A percentile compares a stretch with the other conserved stretches of the same genome.
Conservation (phyloP, 345 rosid genomes). For the Gossypium bickii region DNA sequence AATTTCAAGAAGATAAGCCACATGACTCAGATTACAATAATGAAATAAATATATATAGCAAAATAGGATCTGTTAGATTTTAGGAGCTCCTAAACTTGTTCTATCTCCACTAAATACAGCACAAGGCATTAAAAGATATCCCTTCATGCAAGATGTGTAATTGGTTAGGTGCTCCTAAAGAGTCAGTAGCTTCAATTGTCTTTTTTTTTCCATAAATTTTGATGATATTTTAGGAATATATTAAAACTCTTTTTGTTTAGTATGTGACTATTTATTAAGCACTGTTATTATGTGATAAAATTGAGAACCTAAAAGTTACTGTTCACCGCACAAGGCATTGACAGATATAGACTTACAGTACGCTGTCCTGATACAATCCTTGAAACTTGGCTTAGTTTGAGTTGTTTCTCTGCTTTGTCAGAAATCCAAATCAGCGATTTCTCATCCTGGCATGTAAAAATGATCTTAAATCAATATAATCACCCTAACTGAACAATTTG, state of each 20-base stretch:
- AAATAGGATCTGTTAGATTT: background rate
- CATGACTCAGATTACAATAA: background rate
- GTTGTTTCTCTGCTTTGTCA: slow-evolving; percentile 59
- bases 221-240: background rate
- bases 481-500: background rate
- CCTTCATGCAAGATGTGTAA: background rate
- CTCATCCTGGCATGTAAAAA: slow-evolving; percentile 47
- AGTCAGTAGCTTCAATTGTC: background rate
- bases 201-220: background rate
- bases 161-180: slow-evolving; percentile 1
- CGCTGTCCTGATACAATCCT: slow-evolving; percentile 77
- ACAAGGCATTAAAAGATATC: background rate
- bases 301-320: background rate
- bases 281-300: background rate
- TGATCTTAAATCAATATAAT: slow-evolving; percentile 1
- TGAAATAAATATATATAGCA: background rate
- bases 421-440: slow-evolving; percentile 53
- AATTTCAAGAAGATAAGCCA: background rate
- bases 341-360: slow-evolving; percentile 48
- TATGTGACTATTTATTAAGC: background rate
- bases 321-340: background rate
- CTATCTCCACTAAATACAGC: background rate
- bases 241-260: background rate
- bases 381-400: slow-evolving; percentile 56
- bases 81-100: slow-evolving; percentile 5